Evolutionary conservation across 73 alveolate species (phyloP), one percentile per base, ranked within the genome.

Genomic region (Paramecium octaurelia): DNA sequence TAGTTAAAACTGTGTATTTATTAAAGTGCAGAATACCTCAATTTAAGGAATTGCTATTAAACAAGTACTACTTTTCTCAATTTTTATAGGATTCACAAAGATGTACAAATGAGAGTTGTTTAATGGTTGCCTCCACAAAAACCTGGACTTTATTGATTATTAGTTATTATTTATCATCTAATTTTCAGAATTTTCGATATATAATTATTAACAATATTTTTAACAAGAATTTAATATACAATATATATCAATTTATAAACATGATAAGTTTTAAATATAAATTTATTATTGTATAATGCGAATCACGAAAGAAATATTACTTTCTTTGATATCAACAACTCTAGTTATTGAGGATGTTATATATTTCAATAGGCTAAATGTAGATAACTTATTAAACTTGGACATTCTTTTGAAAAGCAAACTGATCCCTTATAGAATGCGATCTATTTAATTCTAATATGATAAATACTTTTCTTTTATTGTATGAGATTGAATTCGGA

Each of bases 1-100:
- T 48, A 80, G 20, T 21, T 42, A 80, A 35, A 80, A 48, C 31
- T 24, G 91, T 48, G 7, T 80, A 80, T 80, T 40, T 20, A 48
- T 64, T 80, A 10, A 80, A 48, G 57, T 80, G 91, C 48, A 80
- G 46, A 48, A 27, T 80, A 20, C 70, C 91, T 43, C 23, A 80
- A 20, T 80, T 44, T 48, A 80, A 44, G 21, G 91, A 80, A n/a
- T n/a, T 38, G 16, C 57, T 80, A 7, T 54, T 54, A 34, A 64
- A 18, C 27, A 64, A 64, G 84, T 64, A 64, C 11, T 18, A 23
- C 9, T 3, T 64, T 64, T 31, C 27, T 31, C 9, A 23, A 14
- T 64, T 27, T 3, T 64, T 31, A 24, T 64, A 64, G 84, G 20
- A 18, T 64, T 29, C 84, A 64, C 27, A 64, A 64, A 24, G 84